Evolutionary conservation across 2,329 filamentous ascomycete genomes (phyloP), one percentile per base, ranked within the genome.

Genomic region (Microsporum ferrugineum): DNA sequence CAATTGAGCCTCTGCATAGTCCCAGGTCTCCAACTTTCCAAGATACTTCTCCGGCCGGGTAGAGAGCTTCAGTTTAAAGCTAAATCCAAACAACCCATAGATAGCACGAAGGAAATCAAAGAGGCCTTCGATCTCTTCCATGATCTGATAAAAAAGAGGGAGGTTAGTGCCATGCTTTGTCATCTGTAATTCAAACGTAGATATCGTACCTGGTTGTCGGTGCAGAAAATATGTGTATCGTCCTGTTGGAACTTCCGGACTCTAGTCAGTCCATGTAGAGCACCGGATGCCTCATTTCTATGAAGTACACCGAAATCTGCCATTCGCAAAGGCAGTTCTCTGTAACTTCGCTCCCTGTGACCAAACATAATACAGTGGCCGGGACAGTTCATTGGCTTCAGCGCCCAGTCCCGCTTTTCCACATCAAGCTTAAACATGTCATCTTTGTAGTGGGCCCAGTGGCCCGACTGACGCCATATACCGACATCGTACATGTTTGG

Each of bases 381-480:
- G 2, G 94, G 94, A 77, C 94, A 99, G 78, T 97, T 97, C 94
- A 97, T 97, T 33, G 92, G 92, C 78, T 97, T 97, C 58, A 97
- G 78, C 14, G 86, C 91, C 79, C 87, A 91, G 66, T 85, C 80
- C 65, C 88, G 87, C 79, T 96, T 95, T 73, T 96, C 91, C 31
- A 79, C 79, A 53, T 84, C 79, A 67, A 96, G 85, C n/a, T 85
- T 86, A 75, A 91, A 91, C 92, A 97, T 97, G 77, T 96, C 91
- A 65, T 97, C 92, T 71, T 91, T 84, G 79, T 96, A 94, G 72
- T 91, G 86, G 63, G 88, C 84, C 91, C 92, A 96, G 75, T 97
- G 94, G 57, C 94, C 94, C 6, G 91, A 96, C 27, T 85, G 88
- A 78, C 96, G 94, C 94, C 94, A 97, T 12, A 97, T 78, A 5